Evolutionary conservation across 2,329 filamentous ascomycete species (phyloP), one percentile per base, ranked within the genome.

Genomic region (Diplodia intermedia): DNA sequence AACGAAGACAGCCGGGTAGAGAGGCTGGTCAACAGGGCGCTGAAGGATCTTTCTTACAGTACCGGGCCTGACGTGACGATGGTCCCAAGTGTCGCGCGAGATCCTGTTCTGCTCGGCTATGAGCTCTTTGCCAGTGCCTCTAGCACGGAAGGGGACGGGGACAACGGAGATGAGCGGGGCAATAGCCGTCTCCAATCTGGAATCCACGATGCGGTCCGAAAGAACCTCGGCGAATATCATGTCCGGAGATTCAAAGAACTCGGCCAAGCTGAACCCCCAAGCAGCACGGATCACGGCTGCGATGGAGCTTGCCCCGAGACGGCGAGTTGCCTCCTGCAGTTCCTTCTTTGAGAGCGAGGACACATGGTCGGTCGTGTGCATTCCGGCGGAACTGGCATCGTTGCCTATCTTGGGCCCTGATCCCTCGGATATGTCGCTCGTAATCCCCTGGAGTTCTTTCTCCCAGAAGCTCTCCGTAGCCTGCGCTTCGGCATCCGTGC

Each of bases 1-100:
- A 26, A 75, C 77, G 67, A 77, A 78, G 8, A 78, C 68, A 2
- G 75, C 77, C 2, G 77, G 75, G 67, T 78, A 79, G 7, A 79
- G 57, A 4, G 72, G 53, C 63, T 76, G 71, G 6, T 71, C 73
- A 52, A 73, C 71, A 1, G 73, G 70, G 2, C 73, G 69, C 23
- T 71, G 69, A 2, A 79, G 70, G 36, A 76, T 71, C 66, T 71
- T 76, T 26, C 74, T 71, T 12, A 78, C 66, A 15, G 73, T 72
- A n/a, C 74, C 74, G 33, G 77, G 72, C 65, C 76, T 75, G 18
- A 78, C 69, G 50, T 73, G 71, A 26, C 73, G 72, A 68, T 77
- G 69, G 11, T 71, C 72, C 72, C 72, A 75, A 8, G 73, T 69
- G 14, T 74, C 70, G 11, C 69, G 67, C 1, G 74, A 76, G 14